These are phyloP conservation scores for Colletotrichum ledebouriae DNA, from an alignment of 2,329 filamentous ascomycete genomes.

Conservation along the genomic window DNA sequence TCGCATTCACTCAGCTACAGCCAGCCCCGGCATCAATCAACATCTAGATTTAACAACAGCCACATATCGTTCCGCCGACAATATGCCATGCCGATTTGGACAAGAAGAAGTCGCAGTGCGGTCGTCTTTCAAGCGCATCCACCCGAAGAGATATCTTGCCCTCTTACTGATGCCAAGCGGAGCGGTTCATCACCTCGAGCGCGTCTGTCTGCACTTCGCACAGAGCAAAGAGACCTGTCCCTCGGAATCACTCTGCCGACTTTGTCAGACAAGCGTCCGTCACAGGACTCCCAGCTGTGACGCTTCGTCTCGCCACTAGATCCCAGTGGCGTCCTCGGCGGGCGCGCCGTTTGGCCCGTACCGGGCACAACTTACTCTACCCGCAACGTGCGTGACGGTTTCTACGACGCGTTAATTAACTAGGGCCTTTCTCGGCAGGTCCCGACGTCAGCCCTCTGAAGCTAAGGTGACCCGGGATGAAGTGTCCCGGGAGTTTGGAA, in stretches of 20 bases:
- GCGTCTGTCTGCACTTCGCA: neutral
- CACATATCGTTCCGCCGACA: neutral
- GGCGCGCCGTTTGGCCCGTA: slow-evolving; percentile 17
- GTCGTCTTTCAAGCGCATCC: no score
- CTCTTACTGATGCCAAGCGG: slow-evolving; percentile 8
- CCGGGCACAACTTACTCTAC: neutral
- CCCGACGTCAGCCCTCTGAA: slow-evolving; percentile 12
- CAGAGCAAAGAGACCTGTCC: slow-evolving; percentile 2
- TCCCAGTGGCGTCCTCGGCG: neutral
- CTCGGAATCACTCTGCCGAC: slow-evolving; percentile 16
- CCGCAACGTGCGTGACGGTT: slow-evolving; percentile 9
- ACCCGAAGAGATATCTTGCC: neutral
- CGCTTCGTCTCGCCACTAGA: slow-evolving; percentile 10
- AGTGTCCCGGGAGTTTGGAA: neutral
- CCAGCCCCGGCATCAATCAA: no score
- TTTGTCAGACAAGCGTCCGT: slow-evolving; percentile 29
- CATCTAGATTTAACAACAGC: neutral
- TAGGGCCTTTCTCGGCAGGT: slow-evolving; percentile 1
- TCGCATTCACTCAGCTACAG: neutral
- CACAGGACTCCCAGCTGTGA: slow-evolving; percentile 28
- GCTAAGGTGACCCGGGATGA: slow-evolving; percentile 8
- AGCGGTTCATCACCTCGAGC: neutral
- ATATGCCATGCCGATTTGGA: neutral
- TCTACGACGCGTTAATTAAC: neutral
- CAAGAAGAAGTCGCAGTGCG: no score